These are phyloP conservation scores for Rhododendron simsii DNA, from an alignment of 148 eudicot genomes.

Conservation along the genomic window DNA sequence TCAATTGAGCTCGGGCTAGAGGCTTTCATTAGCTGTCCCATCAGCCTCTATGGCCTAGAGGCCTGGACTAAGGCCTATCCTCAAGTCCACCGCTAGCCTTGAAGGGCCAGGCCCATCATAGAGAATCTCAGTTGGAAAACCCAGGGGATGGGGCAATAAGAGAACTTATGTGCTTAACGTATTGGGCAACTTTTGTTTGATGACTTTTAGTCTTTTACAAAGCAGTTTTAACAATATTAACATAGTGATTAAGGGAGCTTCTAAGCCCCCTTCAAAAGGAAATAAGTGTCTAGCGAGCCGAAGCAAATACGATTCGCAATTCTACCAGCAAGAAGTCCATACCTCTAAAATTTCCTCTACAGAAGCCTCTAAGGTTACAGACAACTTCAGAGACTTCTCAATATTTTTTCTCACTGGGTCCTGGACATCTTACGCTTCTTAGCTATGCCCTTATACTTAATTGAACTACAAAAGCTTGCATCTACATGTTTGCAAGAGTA, in stretches of 20 bases:
- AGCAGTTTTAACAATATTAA: background rate
- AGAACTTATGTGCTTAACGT: background rate
- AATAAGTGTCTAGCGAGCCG: background rate
- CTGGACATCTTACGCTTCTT: background rate
- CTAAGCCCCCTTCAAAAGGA: background rate
- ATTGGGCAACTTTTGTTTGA: background rate
- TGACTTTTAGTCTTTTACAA: background rate
- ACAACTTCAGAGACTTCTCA: background rate
- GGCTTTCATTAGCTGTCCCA: background rate
- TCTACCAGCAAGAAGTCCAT: background rate
- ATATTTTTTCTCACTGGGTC: background rate
- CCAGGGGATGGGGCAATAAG: background rate
- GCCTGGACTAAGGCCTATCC: background rate
- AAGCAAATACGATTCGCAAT: background rate
- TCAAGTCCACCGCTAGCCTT: background rate
- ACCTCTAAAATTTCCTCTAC: background rate
- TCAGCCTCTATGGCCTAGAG: background rate
- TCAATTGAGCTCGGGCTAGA: background rate
- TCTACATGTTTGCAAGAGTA: background rate
- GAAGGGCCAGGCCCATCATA: background rate
- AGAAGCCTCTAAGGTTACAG: background rate
- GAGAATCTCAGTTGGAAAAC: background rate
- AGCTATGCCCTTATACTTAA: background rate
- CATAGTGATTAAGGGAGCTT: background rate
- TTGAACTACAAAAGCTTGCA: background rate